Conservation (phyloP, 2,329 filamentous ascomycete species). For the Alternaria sp. region DNA sequence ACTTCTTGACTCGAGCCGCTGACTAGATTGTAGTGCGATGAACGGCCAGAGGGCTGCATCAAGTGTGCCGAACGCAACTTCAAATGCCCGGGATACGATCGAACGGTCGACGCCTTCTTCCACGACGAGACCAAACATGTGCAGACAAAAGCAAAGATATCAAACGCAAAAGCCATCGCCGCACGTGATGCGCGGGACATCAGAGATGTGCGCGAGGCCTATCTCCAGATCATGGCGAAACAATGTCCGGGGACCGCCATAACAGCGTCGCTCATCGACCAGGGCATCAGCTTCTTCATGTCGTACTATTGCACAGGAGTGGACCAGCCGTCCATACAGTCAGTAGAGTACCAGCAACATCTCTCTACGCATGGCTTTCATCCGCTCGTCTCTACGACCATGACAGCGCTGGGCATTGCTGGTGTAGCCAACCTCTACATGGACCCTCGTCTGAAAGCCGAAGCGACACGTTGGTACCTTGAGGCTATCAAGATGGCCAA, state of each 20-base stretch:
- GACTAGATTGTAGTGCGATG: conserved; percentile 36
- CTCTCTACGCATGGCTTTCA: conserved; percentile 41
- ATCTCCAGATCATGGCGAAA: conserved; percentile 7
- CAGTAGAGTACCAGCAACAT: conserved; percentile 28
- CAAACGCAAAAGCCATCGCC: conserved; percentile 40
- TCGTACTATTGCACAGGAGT: conserved; percentile 31
- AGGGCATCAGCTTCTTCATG: conserved; percentile 46
- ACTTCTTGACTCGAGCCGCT: conserved; percentile 1
- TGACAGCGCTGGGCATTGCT: conserved; percentile 45
- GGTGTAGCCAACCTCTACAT: conserved; percentile 39
- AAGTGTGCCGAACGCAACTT: conserved; percentile 34
- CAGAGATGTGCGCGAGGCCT: conserved; percentile 1
- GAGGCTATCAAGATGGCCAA: conserved; percentile 44
- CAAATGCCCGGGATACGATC: conserved; percentile 42
- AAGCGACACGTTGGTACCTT: conserved; percentile 41
- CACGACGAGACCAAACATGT: conserved; percentile 41
- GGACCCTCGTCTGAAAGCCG: conserved; percentile 32
- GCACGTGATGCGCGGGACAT: conserved; percentile 26
- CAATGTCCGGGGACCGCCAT: conserved; percentile 20
- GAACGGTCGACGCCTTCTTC: conserved; percentile 37
- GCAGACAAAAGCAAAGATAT: conserved; percentile 32
- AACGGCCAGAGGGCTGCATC: conserved; percentile 33
- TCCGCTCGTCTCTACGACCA: conserved; percentile 39
- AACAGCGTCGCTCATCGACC: conserved; percentile 34
- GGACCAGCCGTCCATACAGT: conserved; percentile 37